Evolutionary conservation across 2,329 filamentous ascomycete genomes (phyloP), one percentile per base, ranked within the genome.

Genomic region (Cyanodermella asteris): DNA sequence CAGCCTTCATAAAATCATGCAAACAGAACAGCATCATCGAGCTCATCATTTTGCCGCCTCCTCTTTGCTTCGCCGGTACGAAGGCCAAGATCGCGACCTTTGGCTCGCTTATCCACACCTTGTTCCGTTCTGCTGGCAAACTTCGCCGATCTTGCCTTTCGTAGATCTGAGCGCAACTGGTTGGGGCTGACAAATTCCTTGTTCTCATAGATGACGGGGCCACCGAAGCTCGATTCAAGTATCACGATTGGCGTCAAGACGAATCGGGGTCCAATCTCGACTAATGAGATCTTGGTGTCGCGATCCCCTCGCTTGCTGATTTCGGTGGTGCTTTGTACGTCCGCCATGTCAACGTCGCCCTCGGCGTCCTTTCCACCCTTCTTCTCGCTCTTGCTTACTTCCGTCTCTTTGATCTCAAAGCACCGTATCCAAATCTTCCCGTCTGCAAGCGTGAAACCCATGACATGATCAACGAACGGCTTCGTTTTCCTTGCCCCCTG

Each of bases 201-300:
- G 57, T 94, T 94, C 59, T 94, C 80, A 53, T 91, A 97, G 43
- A 97, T 90, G 35, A 94, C 80, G 3, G 87, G 84, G 0, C 87
- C 87, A 27, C 84, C 84, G 39, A 97, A 94, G 32, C 76, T 82
- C 21, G 80, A 81, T 47, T 97, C 87, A 38, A 91, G 70, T 36
- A 94, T 91, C 29, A 94, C 71, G 36, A 93, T 93, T 1, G 87
- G 84, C 14, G 81, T 93, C 25, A 93, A 57, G 16, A 93, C 81
- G 38, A 93, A 84, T 22, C 87, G 66, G 1, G 87, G 87, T 0
- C 87, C 87, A 33, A 97, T 91, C 51, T 97, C 87, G 2, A 93
- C 68, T 13, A 97, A 61, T 31, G 63, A 74, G 33, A 94, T 57
- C 36, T 90, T 75, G 5, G 75, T 78, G 31, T 76, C 69, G 7